Evolutionary conservation across 352 stramenopile genomes (phyloP).

Genomic region (Globisporangium carolinianum): DNA sequence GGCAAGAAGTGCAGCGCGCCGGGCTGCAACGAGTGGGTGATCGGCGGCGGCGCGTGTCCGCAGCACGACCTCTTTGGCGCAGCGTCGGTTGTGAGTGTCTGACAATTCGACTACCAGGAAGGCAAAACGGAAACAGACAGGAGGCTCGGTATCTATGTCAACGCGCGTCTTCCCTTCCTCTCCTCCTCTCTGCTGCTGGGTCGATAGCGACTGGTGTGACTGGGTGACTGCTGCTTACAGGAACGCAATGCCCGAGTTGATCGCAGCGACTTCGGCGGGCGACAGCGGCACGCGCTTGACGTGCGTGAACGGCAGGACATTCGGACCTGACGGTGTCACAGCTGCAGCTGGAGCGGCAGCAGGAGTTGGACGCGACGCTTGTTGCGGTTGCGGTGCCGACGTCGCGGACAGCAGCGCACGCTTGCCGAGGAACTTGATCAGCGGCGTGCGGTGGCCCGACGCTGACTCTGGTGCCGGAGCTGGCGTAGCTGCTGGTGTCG

Average conservation of each 20-base stretch:
- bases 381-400: constrained; percentile 19
- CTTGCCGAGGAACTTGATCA: constrained; percentile 72
- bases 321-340: constrained; percentile 42
- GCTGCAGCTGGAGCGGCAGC: constrained; percentile 15
- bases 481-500: constrained; percentile 9
- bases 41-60: constrained; percentile 56
- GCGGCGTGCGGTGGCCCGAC: constrained; percentile 35
- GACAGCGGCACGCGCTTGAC: constrained; percentile 63
- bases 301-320: constrained; percentile 60
- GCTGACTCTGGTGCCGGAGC: constrained; percentile 7
- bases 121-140: not conserved
- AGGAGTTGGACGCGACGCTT: constrained; percentile 12
- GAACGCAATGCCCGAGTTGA: constrained; percentile 76
- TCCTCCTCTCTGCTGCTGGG: not conserved
- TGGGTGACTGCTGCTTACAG: constrained; percentile 26
- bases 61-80: constrained; percentile 52
- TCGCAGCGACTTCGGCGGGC: constrained; percentile 56
- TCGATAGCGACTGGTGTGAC: not conserved
- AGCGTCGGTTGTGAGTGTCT: constrained; percentile 42
- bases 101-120: constrained; percentile 5
- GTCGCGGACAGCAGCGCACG: constrained; percentile 46
- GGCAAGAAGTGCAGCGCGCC: constrained; percentile 65
- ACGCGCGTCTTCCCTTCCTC: not conserved
- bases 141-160: constrained; percentile 4
- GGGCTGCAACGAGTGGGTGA: constrained; percentile 65